These are phyloP conservation scores for Amanita rimosa DNA, from an alignment of 768 basidiomycete genomes.

Conservation along the genomic window DNA sequence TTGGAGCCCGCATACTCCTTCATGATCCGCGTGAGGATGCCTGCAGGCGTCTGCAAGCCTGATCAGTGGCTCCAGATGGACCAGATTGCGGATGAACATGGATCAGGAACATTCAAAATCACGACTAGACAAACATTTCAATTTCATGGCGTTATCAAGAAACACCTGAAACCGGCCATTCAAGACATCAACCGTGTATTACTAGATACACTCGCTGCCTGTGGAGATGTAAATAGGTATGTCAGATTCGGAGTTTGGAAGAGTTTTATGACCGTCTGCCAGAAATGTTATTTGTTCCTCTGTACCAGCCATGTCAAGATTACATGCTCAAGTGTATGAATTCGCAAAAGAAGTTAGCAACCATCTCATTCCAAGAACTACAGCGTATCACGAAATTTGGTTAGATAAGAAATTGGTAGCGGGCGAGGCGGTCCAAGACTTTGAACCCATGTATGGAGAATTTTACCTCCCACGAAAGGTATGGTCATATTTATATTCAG, in stretches of 20 bases:
- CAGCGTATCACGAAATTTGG: conserved; percentile 75
- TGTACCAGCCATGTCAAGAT: conserved; percentile 78
- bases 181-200: conserved; percentile 88
- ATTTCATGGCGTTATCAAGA: conserved; percentile 98
- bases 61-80: conserved; percentile 95
- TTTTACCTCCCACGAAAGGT: conserved; percentile 96
- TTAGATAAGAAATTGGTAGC: conserved; percentile 94
- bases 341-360: conserved; percentile 80
- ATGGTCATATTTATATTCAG: conserved; percentile 7
- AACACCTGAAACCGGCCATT: conserved; percentile 90
- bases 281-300: conserved; percentile 75
- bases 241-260: conserved; percentile 7
- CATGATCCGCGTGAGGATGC: conserved; percentile 93
- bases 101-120: conserved; percentile 89
- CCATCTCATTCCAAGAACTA: conserved; percentile 78
- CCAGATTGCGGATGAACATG: conserved; percentile 92
- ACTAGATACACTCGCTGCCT: conserved; percentile 84
- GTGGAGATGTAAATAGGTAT: conserved; percentile 94
- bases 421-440: conserved; percentile 87
- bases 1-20: conserved; percentile 63
- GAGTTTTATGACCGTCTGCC: conserved; percentile 5
- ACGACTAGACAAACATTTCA: conserved; percentile 98
- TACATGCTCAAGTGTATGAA: conserved; percentile 74
- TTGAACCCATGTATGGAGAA: conserved; percentile 95
- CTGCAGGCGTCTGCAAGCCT: conserved; percentile 88